Evolutionary conservation across 169 alveolate genomes (phyloP).

Genomic region (Plasmodium sp.): DNA sequence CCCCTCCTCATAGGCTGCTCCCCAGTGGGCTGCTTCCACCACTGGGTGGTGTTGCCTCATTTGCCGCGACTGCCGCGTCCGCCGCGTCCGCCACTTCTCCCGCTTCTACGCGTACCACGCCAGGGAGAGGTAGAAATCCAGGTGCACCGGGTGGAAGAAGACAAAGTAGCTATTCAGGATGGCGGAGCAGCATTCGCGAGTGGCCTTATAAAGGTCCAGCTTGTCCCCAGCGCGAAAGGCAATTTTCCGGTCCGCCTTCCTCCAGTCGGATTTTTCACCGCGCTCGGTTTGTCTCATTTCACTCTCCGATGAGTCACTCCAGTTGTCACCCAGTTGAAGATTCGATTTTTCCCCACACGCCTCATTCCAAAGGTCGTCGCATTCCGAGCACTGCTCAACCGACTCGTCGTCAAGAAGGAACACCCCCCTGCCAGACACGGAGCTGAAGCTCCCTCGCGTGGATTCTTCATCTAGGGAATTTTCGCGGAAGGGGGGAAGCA

Average conservation of each 20-base stretch:
- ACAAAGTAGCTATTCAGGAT: constrained; percentile 38
- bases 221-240: neutral
- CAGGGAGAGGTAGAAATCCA: constrained; percentile 53
- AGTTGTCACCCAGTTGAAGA: neutral
- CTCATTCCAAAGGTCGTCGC: neutral
- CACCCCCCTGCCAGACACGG: neutral
- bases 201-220: constrained; percentile 34
- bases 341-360: neutral
- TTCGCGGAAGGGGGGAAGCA: neutral
- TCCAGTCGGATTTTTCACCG: neutral
- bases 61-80: too few species aligned
- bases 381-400: neutral
- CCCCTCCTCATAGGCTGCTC: neutral
- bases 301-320: neutral
- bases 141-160: constrained; percentile 33
- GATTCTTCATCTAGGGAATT: neutral
- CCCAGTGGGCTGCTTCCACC: neutral
- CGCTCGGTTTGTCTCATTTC: neutral
- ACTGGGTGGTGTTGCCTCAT: neutral
- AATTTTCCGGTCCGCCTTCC: neutral
- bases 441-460: neutral
- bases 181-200: constrained; percentile 17
- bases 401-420: neutral
- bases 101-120: constrained; percentile 15
- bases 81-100: neutral